A percentile compares a stretch with the other conserved stretches of the same genome.
Evolutionary conservation across 768 basidiomycete genomes (phyloP).

Genomic region (Coprinopsis cinerea): DNA sequence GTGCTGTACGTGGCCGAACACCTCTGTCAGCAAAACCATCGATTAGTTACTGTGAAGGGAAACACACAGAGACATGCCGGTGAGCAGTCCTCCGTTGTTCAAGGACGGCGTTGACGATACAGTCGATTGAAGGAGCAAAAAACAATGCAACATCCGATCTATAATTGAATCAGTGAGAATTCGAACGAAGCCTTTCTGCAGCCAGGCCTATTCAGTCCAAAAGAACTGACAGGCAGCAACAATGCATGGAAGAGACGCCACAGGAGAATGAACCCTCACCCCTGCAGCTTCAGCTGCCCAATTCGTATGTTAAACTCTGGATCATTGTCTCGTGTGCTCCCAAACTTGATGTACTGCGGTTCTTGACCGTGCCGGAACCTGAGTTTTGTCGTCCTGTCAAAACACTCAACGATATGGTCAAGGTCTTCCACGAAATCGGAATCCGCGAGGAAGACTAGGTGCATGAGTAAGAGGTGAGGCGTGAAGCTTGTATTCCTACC

Average conservation of each 20-base stretch:
- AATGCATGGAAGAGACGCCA: too few relatives aligned
- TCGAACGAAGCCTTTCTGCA: too few relatives aligned
- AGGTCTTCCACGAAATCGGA: slow-evolving; percentile 37
- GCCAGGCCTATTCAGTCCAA: too few relatives aligned
- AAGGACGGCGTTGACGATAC: slow-evolving; percentile 18
- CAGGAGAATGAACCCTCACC: slow-evolving; percentile 19
- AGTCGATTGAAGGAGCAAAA: slow-evolving; percentile 23
- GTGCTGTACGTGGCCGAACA: slow-evolving; percentile 17
- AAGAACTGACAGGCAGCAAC: too few relatives aligned
- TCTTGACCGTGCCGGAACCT: slow-evolving; percentile 35
- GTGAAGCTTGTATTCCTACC: not conserved
- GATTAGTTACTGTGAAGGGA: not conserved
- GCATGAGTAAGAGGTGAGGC: not conserved
- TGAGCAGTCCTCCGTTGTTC: slow-evolving; percentile 12
- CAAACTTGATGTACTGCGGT: slow-evolving; percentile 43
- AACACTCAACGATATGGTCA: slow-evolving; percentile 33
- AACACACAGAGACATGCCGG: slow-evolving; percentile 11
- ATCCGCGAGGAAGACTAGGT: slow-evolving; percentile 29
- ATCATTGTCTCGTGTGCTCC: slow-evolving; percentile 36
- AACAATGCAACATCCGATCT: slow-evolving; percentile 21
- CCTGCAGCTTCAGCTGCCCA: slow-evolving; percentile 39
- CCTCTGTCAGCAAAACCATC: not conserved
- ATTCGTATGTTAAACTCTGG: slow-evolving; percentile 31
- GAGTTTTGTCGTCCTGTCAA: slow-evolving; percentile 44
- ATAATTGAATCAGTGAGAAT: not conserved